A percentile compares a stretch with the other conserved stretches of the same genome.
Conservation (phyloP, 176 grass and related monocot species). For the Phyllostachys edulis region DNA sequence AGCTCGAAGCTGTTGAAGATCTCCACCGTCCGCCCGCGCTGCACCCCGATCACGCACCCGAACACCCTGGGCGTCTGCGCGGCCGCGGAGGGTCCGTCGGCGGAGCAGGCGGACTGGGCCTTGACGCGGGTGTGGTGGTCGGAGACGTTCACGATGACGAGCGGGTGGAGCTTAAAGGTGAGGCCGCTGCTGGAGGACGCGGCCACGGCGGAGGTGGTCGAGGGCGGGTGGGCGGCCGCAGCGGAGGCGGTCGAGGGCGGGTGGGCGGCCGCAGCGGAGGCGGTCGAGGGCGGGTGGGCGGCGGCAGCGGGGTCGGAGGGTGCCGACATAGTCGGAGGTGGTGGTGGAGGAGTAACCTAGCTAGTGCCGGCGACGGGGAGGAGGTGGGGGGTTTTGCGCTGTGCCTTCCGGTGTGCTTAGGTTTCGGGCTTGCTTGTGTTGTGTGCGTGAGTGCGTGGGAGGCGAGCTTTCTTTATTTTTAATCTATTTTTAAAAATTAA, state of each 20-base stretch:
- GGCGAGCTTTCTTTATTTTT: too few relatives aligned
- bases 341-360: conserved; percentile 27
- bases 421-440: conserved; percentile 4
- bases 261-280: background rate
- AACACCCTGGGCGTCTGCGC: conserved; percentile 58
- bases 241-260: conserved; percentile 24
- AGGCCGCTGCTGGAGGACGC: conserved; percentile 84
- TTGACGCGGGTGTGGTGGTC: conserved; percentile 98
- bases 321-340: conserved; percentile 45
- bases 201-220: conserved; percentile 16
- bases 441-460: background rate
- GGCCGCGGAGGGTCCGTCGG: conserved; percentile 24
- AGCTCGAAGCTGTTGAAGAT: conserved; percentile 99
- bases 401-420: conserved; percentile 26
- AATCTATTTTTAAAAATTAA: too few relatives aligned
- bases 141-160: conserved; percentile 97
- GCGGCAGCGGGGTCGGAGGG: conserved; percentile 17
- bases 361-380: conserved; percentile 4
- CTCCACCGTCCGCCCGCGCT: conserved; percentile 91
- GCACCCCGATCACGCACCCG: conserved; percentile 94
- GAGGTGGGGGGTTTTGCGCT: conserved; percentile 22
- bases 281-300: conserved; percentile 27
- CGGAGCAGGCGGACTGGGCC: conserved; percentile 61
- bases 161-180: conserved; percentile 97
- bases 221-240: background rate